Evolutionary conservation across 2,329 filamentous ascomycete species (phyloP).

Genomic region (Fusarium sp.): DNA sequence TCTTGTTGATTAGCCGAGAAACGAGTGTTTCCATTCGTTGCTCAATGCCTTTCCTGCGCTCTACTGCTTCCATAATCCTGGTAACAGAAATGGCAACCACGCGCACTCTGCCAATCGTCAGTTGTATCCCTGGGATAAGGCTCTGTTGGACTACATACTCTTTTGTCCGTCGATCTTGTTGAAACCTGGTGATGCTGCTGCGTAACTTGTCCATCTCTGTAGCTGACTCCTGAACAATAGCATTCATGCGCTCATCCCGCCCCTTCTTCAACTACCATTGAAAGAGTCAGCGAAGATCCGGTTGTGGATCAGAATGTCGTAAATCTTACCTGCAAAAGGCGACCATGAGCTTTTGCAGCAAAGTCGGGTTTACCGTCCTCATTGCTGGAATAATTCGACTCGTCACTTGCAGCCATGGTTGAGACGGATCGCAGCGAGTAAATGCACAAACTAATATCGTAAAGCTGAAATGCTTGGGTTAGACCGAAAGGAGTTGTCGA

Average conservation of each 20-base stretch:
- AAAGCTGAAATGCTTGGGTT: neutral
- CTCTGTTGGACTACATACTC: constrained; percentile 28
- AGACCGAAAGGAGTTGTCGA: neutral
- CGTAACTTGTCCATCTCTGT: constrained; percentile 42
- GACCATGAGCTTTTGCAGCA: constrained; percentile 43
- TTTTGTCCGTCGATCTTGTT: constrained; percentile 38
- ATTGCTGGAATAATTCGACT: constrained; percentile 24
- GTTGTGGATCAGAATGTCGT: neutral
- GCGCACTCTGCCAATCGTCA: constrained; percentile 25
- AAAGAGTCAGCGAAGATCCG: neutral
- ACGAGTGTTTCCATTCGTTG: constrained; percentile 42
- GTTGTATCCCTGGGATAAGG: neutral
- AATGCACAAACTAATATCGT: neutral
- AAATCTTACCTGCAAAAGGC: constrained; percentile 39
- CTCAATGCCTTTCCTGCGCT: constrained; percentile 45
- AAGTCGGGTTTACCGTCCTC: constrained; percentile 39
- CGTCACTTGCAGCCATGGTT: constrained; percentile 30
- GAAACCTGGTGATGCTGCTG: constrained; percentile 31
- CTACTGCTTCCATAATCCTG: constrained; percentile 33
- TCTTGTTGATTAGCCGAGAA: constrained; percentile 23
- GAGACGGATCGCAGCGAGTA: neutral
- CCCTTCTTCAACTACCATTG: constrained; percentile 45
- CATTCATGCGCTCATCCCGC: constrained; percentile 42
- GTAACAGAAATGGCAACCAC: constrained; percentile 25
- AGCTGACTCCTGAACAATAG: constrained; percentile 38